Evolutionary conservation across 768 basidiomycete species (phyloP), one percentile per base, ranked within the genome.

Genomic region (Trametes cubensis): DNA sequence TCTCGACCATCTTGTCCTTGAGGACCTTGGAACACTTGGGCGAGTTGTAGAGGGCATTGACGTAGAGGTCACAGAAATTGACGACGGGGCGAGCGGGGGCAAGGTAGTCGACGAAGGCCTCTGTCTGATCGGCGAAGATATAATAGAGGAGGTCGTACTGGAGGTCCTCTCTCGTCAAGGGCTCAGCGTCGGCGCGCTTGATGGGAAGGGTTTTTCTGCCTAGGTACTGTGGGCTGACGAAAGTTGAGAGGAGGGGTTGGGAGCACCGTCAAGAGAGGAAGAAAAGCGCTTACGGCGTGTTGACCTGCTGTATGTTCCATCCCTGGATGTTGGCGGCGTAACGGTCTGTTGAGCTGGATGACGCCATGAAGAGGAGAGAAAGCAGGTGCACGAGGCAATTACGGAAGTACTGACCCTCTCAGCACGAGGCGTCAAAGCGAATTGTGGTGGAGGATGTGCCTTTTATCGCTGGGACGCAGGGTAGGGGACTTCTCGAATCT

Each of bases 1-100:
- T 88, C 58, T 93, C 90, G 53, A 86, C 75, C 87, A 95, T 91
- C 75, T 94, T 94, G 71, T 91, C 89, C 74, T 90, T 89, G 73
- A 94, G 82, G 44, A 90, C 88, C 76, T 92, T 92, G 67, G 92
- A 94, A 72, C 89, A 93, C 79, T 89, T 92, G 73, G 78, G 84
- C 39, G 90, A 93, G 73, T 86, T 85, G 75, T 87, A 88, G 65
- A 94, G 74, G 10, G 92, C 86, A 67, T 89, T 87, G 65, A 92
- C 83, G 72, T 94, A 96, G 63, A 95, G 82, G 71, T 93, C 88
- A 69, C 83, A 82, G 72, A 96, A 95, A 68, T 86, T 85, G 73
- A 91, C 80, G 26, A 78, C 70, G 3, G 78, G 73, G 53, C 79
- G 79, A 60, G 78, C 80, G 38, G 82, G 80, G 7, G 75, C 76